Evolutionary conservation across 1,284 basidiomycete genomes (phyloP).

Genomic region (Pseudozyma tsukubaensis): DNA sequence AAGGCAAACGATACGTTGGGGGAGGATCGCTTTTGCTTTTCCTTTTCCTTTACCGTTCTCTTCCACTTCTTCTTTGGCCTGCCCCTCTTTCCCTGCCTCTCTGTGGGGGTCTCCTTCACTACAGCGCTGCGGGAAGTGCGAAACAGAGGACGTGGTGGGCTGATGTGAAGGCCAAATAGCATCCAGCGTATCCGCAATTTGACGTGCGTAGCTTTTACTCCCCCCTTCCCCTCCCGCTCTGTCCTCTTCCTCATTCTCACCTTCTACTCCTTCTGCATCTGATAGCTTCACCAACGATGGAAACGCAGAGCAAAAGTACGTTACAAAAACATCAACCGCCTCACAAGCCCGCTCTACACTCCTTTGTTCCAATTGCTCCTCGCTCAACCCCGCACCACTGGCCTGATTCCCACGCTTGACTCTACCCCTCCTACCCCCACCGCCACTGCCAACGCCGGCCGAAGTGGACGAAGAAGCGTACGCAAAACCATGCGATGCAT

Average conservation of each 20-base stretch:
- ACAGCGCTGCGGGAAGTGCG: too few relatives aligned
- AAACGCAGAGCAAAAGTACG: constrained; percentile 10
- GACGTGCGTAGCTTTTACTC: constrained; percentile 7
- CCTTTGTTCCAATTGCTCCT: constrained; percentile 1
- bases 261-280: not conserved
- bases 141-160: too few relatives aligned
- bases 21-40: constrained; percentile 3
- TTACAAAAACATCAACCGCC: constrained; percentile 11
- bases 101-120: too few relatives aligned
- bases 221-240: not conserved
- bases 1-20: constrained; percentile 23
- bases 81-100: too few relatives aligned
- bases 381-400: not conserved
- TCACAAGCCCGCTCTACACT: not conserved
- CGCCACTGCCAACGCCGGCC: too few relatives aligned
- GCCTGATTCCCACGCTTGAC: not conserved
- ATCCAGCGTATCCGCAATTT: not conserved
- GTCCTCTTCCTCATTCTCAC: not conserved
- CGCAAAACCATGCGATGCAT: not conserved
- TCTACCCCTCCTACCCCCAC: too few relatives aligned
- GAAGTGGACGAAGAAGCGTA: not conserved
- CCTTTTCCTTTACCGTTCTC: not conserved
- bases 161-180: constrained; percentile 5
- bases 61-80: not conserved
- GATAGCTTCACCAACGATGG: not conserved